A percentile compares a stretch with the other conserved stretches of the same genome.
phyloP scores from a whole-genome alignment of 768 basidiomycete genomes.

The Rhodocollybia butyracea region DNA sequence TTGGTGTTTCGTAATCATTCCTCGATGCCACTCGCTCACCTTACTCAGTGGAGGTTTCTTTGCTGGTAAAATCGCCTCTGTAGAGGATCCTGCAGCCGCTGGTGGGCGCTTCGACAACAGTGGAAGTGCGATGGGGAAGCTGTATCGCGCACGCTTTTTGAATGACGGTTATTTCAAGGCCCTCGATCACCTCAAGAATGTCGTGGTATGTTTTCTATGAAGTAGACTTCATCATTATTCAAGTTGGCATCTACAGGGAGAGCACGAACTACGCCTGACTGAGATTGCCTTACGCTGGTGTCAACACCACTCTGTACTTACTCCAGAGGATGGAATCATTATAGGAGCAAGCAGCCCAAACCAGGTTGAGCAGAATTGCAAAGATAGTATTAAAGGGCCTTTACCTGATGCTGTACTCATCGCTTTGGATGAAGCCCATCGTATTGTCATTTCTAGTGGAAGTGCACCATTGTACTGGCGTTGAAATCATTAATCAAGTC shows the following conservation, averaged over 20 bases:
- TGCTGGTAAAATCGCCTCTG: constrained; percentile 39
- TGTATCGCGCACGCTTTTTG: constrained; percentile 46
- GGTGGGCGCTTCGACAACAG: constrained; percentile 41
- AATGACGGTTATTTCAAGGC: constrained; percentile 40
- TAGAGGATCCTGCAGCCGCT: constrained; percentile 26
- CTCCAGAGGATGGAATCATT: constrained; percentile 41
- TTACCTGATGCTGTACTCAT: constrained; percentile 49
- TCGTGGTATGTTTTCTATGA: constrained; percentile 30
- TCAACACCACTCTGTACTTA: constrained; percentile 45
- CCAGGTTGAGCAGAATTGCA: constrained; percentile 42
- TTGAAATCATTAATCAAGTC: constrained; percentile 11
- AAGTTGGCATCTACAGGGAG: constrained; percentile 22
- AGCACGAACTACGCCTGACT: constrained; percentile 39
- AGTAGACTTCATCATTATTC: neutral
- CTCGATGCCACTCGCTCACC: neutral
- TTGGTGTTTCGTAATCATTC: constrained; percentile 13
- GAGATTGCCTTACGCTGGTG: constrained; percentile 53
- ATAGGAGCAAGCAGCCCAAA: constrained; percentile 43
- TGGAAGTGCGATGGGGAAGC: constrained; percentile 28
- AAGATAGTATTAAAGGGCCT: constrained; percentile 49
- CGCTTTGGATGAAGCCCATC: constrained; percentile 47
- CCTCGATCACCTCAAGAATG: constrained; percentile 33
- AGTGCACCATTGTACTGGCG: constrained; percentile 36
- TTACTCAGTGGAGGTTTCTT: constrained; percentile 38
- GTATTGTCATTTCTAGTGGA: constrained; percentile 26